Evolutionary conservation across 495 filamentous ascomycete genomes (phyloP).

Genomic region (Filosporella fistucella): DNA sequence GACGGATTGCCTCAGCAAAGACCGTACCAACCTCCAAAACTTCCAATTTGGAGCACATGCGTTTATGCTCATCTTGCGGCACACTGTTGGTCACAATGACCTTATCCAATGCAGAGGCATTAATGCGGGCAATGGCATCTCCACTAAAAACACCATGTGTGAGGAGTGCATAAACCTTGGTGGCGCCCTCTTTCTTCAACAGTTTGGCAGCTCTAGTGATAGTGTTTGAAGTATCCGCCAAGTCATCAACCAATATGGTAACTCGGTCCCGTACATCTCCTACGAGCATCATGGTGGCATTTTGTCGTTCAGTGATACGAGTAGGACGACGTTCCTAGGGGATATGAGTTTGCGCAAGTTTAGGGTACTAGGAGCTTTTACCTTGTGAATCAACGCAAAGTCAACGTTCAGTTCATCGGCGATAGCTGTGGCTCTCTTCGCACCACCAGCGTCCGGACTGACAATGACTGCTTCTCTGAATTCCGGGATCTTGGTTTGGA

Average conservation of each 20-base stretch:
- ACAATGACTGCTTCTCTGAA: constrained; percentile 88
- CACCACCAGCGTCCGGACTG: constrained; percentile 93
- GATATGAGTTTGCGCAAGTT: constrained; percentile 31
- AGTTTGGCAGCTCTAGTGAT: constrained; percentile 97
- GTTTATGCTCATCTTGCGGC: constrained; percentile 76
- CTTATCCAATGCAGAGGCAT: constrained; percentile 82
- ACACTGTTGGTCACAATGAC: constrained; percentile 94
- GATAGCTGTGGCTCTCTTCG: constrained; percentile 95
- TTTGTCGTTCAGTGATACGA: constrained; percentile 86
- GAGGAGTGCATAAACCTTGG: constrained; percentile 80
- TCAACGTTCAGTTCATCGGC: constrained; percentile 88
- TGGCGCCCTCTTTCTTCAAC: constrained; percentile 88
- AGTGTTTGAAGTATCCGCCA: constrained; percentile 94
- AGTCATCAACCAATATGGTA: constrained; percentile 88
- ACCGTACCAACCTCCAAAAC: constrained; percentile 87
- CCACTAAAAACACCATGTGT: constrained; percentile 94
- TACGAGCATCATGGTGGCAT: constrained; percentile 98
- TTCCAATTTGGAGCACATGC: constrained; percentile 77
- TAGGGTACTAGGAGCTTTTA: constrained; percentile 35
- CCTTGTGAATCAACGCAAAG: constrained; percentile 98
- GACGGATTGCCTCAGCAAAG: constrained; percentile 95
- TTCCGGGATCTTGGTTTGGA: constrained; percentile 80
- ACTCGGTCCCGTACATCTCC: constrained; percentile 78
- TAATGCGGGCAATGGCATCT: constrained; percentile 91
- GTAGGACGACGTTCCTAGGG: constrained; percentile 92